Evolutionary conservation across 805 yeast species (phyloP).

Genomic region (Kuraishia floccosa): DNA sequence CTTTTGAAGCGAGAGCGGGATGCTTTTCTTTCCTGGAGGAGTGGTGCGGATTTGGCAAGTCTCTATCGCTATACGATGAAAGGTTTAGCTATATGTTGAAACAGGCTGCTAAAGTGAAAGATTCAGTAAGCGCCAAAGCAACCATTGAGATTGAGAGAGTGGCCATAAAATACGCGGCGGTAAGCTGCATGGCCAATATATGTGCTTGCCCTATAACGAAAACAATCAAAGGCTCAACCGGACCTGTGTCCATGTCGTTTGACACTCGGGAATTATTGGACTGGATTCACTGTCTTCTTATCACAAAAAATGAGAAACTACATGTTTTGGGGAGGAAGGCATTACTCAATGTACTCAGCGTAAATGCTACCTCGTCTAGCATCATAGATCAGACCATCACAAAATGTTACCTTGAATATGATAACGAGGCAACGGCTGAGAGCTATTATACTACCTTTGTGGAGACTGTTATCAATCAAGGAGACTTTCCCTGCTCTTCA

Average conservation of each 20-base stretch:
- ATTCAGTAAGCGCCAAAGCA: conserved; percentile 46
- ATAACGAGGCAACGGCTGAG: conserved; percentile 39
- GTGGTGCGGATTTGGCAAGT: conserved; percentile 90
- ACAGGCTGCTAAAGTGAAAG: conserved; percentile 21
- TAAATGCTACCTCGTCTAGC: conserved; percentile 44
- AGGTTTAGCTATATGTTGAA: conserved; percentile 51
- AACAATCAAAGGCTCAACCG: conserved; percentile 30
- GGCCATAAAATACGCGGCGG: conserved; percentile 56
- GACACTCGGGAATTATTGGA: conserved; percentile 55
- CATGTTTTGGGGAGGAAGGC: conserved; percentile 62
- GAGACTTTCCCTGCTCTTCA: conserved; percentile 37
- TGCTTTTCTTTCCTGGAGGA: conserved; percentile 77
- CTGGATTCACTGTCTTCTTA: conserved; percentile 75
- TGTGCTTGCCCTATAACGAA: conserved; percentile 60
- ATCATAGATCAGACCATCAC: conserved; percentile 47
- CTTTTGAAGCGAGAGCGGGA: conserved; percentile 75
- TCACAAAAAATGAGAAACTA: conserved; percentile 43
- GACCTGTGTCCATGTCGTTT: conserved; percentile 48
- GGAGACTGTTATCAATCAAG: conserved; percentile 43
- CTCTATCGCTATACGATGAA: conserved; percentile 46
- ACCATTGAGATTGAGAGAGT: conserved; percentile 72
- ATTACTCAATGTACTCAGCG: conserved; percentile 48
- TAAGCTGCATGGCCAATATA: conserved; percentile 77
- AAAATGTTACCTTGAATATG: conserved; percentile 58
- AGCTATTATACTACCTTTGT: conserved; percentile 65